Evolutionary conservation across 139 green algal genomes (phyloP).

Genomic region (Astrephomene gubernaculifera): DNA sequence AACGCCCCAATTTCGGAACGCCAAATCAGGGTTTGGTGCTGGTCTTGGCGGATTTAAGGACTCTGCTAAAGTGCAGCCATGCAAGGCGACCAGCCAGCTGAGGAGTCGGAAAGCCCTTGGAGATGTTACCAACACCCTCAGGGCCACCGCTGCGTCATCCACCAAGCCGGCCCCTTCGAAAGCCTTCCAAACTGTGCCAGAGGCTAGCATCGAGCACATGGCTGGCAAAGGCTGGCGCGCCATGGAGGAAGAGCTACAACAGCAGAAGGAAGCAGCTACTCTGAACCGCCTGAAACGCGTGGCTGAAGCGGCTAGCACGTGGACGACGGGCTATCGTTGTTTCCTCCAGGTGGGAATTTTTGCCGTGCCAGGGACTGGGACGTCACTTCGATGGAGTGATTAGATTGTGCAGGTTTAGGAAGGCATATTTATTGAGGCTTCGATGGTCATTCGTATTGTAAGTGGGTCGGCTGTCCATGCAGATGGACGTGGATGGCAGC

Average conservation of each 20-base stretch:
- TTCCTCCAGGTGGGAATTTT: too few species aligned
- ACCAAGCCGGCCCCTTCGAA: not conserved
- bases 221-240: not conserved
- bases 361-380: too few species aligned
- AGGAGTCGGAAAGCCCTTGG: not conserved
- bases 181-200: not conserved
- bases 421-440: too few species aligned
- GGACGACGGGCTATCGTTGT: not conserved
- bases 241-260: not conserved
- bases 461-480: too few species aligned
- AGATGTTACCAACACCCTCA: not conserved
- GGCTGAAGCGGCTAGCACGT: not conserved
- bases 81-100: not conserved
- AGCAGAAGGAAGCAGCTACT: not conserved
- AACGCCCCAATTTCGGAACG: too few species aligned
- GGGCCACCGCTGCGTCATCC: not conserved
- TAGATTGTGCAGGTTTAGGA: too few species aligned
- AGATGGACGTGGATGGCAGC: too few species aligned
- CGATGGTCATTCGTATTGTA: too few species aligned
- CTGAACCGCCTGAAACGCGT: not conserved
- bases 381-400: too few species aligned
- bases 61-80: not conserved
- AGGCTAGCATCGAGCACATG: not conserved
- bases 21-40: not conserved
- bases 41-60: not conserved